Conservation (phyloP, 768 basidiomycete species). For the Mycena crocata region DNA sequence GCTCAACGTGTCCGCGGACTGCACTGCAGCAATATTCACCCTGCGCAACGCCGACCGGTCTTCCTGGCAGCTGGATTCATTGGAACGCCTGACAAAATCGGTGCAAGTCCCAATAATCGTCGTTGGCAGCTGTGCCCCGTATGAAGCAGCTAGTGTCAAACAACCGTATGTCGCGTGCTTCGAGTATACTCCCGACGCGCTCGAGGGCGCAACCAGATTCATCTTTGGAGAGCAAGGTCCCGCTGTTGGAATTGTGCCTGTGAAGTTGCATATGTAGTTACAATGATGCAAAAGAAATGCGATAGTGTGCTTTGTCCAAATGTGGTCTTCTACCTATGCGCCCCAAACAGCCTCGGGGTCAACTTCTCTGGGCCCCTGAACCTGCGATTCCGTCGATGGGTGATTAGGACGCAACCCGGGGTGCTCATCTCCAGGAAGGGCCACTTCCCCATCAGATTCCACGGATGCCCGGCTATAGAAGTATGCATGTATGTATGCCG, state of each 20-base stretch:
- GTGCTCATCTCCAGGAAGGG: constrained; percentile 43
- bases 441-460: constrained; percentile 29
- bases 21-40: constrained; percentile 59
- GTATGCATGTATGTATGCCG: constrained; percentile 54
- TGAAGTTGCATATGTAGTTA: constrained; percentile 13
- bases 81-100: constrained; percentile 45
- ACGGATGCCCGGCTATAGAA: constrained; percentile 34
- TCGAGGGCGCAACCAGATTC: constrained; percentile 56
- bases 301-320: neutral
- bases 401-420: constrained; percentile 32
- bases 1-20: constrained; percentile 27
- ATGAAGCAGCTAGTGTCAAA: constrained; percentile 58
- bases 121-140: constrained; percentile 74
- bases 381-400: constrained; percentile 31
- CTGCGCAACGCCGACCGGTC: constrained; percentile 67
- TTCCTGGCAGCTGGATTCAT: constrained; percentile 62
- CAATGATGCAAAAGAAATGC: constrained; percentile 6
- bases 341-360: constrained; percentile 56
- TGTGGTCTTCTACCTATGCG: neutral
- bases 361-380: constrained; percentile 52
- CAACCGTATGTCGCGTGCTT: constrained; percentile 62
- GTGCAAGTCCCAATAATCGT: constrained; percentile 53
- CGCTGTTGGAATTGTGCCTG: constrained; percentile 22
- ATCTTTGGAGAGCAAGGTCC: constrained; percentile 52
- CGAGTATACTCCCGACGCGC: constrained; percentile 66